Percentiles rank a stretch among this genome's conserved stretches.
phyloP scores from a whole-genome alignment of 768 basidiomycete species.

The Lactarius hatsudake region DNA sequence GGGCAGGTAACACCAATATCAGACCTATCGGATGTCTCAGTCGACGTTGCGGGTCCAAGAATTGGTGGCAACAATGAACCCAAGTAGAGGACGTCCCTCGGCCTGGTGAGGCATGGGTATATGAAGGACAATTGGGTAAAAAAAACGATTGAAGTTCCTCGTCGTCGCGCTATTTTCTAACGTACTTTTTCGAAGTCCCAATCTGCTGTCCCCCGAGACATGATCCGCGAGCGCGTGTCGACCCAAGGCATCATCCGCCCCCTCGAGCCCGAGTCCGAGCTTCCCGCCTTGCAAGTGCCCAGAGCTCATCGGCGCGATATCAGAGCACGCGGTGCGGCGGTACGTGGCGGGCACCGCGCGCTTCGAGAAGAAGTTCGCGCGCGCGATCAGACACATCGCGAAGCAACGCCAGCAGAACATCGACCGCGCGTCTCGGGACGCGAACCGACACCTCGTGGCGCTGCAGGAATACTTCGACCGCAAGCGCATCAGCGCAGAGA shows the following conservation, averaged over 20 bases:
- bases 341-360: slow-evolving; percentile 60
- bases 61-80: slow-evolving; percentile 24
- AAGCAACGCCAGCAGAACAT: slow-evolving; percentile 64
- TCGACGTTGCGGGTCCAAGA: slow-evolving; percentile 28
- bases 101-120: slow-evolving; percentile 65
- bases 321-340: slow-evolving; percentile 72
- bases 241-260: slow-evolving; percentile 79
- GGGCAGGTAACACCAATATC: slow-evolving; percentile 9
- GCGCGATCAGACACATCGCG: slow-evolving; percentile 55
- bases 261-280: slow-evolving; percentile 66
- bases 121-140: slow-evolving; percentile 50
- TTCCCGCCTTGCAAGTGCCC: slow-evolving; percentile 66
- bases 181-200: slow-evolving; percentile 29
- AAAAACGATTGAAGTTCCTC: slow-evolving; percentile 3
- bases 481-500: slow-evolving; percentile 29
- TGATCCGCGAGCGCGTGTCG: slow-evolving; percentile 91
- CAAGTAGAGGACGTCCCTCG: slow-evolving; percentile 23
- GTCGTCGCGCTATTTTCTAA: background rate
- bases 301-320: slow-evolving; percentile 68
- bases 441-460: slow-evolving; percentile 49
- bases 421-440: slow-evolving; percentile 62
- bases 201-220: slow-evolving; percentile 45
- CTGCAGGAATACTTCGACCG: slow-evolving; percentile 41
- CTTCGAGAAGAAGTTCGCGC: slow-evolving; percentile 68
- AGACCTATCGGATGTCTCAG: slow-evolving; percentile 20